Percentiles rank a stretch among this genome's conserved stretches.
Conservation (phyloP, 139 green algal species). For the Closterium sp. region DNA sequence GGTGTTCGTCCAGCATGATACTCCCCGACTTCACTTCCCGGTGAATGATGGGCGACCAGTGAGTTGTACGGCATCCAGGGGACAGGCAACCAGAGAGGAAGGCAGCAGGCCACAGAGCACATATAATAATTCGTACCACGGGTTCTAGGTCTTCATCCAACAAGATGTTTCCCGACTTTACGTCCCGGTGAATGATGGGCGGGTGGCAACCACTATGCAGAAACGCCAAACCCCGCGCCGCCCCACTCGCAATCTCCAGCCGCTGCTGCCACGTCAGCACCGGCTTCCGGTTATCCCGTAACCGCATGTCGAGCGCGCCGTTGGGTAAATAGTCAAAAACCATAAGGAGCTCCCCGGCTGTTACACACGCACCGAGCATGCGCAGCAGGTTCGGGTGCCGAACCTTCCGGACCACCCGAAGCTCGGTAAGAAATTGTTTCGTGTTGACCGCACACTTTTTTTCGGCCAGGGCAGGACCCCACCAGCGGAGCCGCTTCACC, state of each 20-base stretch:
- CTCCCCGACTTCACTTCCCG: not conserved
- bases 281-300: not conserved
- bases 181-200: constrained; percentile 9
- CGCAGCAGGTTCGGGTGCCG: not conserved
- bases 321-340: constrained; percentile 5
- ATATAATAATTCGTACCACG: not conserved
- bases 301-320: constrained; percentile 1
- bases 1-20: not conserved
- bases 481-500: constrained; percentile 14
- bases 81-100: not conserved
- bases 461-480: not conserved
- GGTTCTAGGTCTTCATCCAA: not conserved
- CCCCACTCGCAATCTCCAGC: not conserved
- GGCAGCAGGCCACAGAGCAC: not conserved
- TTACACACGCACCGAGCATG: not conserved
- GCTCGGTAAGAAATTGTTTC: constrained; percentile 6
- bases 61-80: not conserved
- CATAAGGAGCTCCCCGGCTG: not conserved
- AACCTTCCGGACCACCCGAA: not conserved
- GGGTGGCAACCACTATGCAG: not conserved
- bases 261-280: constrained; percentile 11
- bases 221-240: not conserved
- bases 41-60: constrained; percentile 15
- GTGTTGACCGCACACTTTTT: constrained; percentile 2
- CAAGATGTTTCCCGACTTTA: not conserved